Evolutionary conservation across 176 grass and related monocot genomes (phyloP).

Genomic region (Paspalum vaginatum): DNA sequence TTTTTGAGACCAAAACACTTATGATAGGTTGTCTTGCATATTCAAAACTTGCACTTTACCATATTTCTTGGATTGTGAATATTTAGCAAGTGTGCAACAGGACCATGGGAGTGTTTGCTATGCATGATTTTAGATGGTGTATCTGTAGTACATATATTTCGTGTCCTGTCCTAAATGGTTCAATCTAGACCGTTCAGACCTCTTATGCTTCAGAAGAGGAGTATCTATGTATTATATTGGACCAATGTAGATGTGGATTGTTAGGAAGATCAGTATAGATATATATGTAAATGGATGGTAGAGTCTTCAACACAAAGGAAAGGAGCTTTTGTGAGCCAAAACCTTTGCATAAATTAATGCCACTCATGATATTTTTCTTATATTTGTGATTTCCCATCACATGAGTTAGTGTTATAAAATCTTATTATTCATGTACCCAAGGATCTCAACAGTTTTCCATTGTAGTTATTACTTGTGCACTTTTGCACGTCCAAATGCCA

Average conservation of each 20-base stretch:
- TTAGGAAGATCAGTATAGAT: neutral
- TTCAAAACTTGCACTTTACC: slow-evolving; percentile 7
- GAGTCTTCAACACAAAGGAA: neutral
- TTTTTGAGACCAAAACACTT: slow-evolving; percentile 21
- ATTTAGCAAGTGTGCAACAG: neutral
- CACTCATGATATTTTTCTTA: neutral
- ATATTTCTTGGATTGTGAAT: slow-evolving; percentile 15
- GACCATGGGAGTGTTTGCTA: neutral
- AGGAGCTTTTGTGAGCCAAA: neutral
- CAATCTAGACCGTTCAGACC: slow-evolving; percentile 4
- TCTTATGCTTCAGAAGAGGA: slow-evolving; percentile 18
- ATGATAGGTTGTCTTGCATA: neutral
- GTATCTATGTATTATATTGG: neutral
- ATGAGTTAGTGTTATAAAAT: slow-evolving; percentile 5
- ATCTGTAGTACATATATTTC: slow-evolving; percentile 19
- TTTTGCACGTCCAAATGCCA: slow-evolving; percentile 3
- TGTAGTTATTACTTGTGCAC: neutral
- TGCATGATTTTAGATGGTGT: slow-evolving; percentile 21
- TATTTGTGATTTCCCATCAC: slow-evolving; percentile 6
- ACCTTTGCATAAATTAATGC: slow-evolving; percentile 14
- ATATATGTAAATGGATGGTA: slow-evolving; percentile 1
- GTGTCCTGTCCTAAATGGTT: neutral
- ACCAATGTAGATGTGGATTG: neutral
- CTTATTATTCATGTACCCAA: neutral
- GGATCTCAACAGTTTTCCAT: neutral